These are phyloP conservation scores for Collybiopsis luxurians DNA, from an alignment of 768 basidiomycete species.

Conservation along the genomic window DNA sequence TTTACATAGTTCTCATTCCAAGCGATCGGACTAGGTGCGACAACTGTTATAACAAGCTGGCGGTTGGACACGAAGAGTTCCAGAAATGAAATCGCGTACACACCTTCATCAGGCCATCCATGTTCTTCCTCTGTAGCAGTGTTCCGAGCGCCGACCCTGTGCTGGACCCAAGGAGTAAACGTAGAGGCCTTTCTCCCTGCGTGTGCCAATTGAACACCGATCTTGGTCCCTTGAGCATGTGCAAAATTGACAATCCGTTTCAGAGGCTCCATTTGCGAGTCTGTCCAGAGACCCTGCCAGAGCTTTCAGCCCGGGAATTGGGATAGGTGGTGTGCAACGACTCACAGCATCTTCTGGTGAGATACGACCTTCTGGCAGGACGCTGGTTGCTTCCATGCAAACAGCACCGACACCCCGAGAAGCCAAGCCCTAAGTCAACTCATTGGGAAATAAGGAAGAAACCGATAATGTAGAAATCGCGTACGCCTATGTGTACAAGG, in stretches of 20 bases:
- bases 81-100: constrained; percentile 6
- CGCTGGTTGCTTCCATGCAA: constrained; percentile 71
- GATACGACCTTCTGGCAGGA: constrained; percentile 74
- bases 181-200: constrained; percentile 72
- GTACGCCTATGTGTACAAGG: constrained; percentile 70
- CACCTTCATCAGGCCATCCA: constrained; percentile 72
- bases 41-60: constrained; percentile 38
- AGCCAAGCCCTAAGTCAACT: constrained; percentile 49
- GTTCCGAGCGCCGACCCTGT: constrained; percentile 30
- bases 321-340: not conserved
- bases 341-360: constrained; percentile 69
- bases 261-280: constrained; percentile 69
- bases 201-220: constrained; percentile 81
- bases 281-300: constrained; percentile 67
- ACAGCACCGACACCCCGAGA: constrained; percentile 70
- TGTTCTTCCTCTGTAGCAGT: constrained; percentile 47
- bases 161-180: constrained; percentile 62
- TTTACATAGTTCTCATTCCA: constrained; percentile 49
- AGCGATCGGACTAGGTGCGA: constrained; percentile 56
- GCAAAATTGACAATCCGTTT: constrained; percentile 72
- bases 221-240: constrained; percentile 64
- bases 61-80: not conserved
- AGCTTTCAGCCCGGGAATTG: not conserved
- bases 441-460: not conserved
- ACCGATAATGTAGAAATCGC: constrained; percentile 13